Conservation (phyloP, 163 green algal species). For the Trebouxiophyceae sp. region DNA sequence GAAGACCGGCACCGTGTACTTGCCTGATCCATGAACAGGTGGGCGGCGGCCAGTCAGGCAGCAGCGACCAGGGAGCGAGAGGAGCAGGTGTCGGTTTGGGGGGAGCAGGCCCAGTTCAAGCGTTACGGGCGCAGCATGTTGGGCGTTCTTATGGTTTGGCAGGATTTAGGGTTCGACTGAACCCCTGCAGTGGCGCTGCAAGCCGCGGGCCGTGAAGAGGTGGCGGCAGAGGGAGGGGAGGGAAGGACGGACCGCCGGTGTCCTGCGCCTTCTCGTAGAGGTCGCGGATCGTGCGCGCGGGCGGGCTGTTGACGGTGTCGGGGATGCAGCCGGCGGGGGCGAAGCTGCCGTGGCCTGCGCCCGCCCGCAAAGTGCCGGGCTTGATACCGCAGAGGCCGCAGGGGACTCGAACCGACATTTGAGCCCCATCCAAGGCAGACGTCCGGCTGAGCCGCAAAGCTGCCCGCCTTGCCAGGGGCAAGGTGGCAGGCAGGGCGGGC, state of each 20-base stretch:
- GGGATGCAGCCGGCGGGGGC: conserved; percentile 59
- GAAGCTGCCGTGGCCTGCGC: conserved; percentile 44
- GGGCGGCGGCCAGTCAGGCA: too few species aligned
- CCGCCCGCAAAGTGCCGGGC: background rate
- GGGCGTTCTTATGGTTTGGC: too few species aligned
- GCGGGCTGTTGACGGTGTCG: conserved; percentile 60
- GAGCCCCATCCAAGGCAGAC: too few species aligned
- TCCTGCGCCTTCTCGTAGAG: conserved; percentile 76
- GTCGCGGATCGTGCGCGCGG: conserved; percentile 67
- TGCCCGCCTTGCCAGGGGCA: background rate
- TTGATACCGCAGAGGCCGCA: background rate
- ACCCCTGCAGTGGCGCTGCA: too few species aligned
- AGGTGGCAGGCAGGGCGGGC: background rate
- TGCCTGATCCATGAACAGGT: too few species aligned
- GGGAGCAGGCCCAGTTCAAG: too few species aligned
- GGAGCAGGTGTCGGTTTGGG: too few species aligned
- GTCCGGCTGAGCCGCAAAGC: background rate
- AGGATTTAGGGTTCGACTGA: too few species aligned
- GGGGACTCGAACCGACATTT: background rate
- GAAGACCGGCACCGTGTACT: conserved; percentile 90
- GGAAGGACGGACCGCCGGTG: conserved; percentile 32
- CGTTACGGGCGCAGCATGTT: too few species aligned
- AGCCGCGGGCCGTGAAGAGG: too few species aligned
- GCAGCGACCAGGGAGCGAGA: too few species aligned
- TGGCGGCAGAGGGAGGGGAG: background rate